Evolutionary conservation across 306 rosid species (phyloP).

Genomic region (Cicer bijugum): DNA sequence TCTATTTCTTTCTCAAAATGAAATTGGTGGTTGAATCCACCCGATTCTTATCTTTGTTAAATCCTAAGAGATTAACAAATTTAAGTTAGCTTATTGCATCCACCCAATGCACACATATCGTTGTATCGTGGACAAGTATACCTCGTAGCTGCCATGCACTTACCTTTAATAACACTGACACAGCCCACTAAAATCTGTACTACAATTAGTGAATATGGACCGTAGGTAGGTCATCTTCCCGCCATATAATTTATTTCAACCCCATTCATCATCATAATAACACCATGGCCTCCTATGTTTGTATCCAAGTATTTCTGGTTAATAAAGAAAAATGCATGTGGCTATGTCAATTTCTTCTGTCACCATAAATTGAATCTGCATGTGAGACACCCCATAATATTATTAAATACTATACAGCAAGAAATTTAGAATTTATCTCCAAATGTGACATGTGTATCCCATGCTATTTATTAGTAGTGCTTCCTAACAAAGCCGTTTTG

Average conservation of each 20-base stretch:
- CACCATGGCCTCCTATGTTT: slow-evolving; percentile 34
- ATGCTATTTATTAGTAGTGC: slow-evolving; percentile 24
- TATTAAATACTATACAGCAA: not conserved
- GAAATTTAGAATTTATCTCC: not conserved
- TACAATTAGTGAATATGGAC: slow-evolving; percentile 31
- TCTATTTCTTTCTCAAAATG: no score
- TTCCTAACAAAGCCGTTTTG: slow-evolving; percentile 1
- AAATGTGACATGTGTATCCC: slow-evolving; percentile 42
- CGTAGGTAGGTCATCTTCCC: slow-evolving; percentile 49
- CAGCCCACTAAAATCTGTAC: slow-evolving; percentile 22
- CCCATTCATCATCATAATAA: slow-evolving; percentile 34
- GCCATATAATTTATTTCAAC: slow-evolving; percentile 34
- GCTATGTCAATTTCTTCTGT: slow-evolving; percentile 32
- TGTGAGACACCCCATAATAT: slow-evolving; percentile 1
- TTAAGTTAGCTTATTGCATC: no score
- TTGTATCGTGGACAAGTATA: no score
- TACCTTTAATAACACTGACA: slow-evolving; percentile 3
- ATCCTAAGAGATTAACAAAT: no score
- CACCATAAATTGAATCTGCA: slow-evolving; percentile 47
- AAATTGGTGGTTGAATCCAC: no score
- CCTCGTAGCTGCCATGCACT: no score
- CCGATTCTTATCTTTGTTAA: no score
- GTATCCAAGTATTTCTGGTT: not conserved
- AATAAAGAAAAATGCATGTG: not conserved
- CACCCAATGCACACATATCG: no score